Evolutionary conservation across 805 yeast genomes (phyloP), one percentile per base, ranked within the genome.

Genomic region (Candida broadrunensis): DNA sequence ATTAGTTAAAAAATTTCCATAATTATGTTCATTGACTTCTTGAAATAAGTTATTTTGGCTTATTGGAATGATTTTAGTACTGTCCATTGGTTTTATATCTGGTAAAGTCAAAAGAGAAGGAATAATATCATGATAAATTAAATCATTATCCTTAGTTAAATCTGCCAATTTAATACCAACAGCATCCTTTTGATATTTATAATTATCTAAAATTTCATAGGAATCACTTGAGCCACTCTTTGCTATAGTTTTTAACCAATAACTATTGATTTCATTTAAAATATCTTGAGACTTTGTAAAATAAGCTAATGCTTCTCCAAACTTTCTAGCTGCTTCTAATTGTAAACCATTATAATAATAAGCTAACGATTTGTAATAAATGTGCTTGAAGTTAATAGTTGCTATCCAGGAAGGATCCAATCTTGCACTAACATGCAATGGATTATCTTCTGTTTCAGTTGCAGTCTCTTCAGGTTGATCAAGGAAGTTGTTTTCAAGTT

Each of bases 121-220:
- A 12, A 90, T 67, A 1, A 71, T 52, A 16, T 85, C 91, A 60
- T 93, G 96, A 56, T 87, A 91, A 27, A 91, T 87, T 51, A 80
- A 83, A 56, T 91, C 97, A 54, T 91, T 91, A 55, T 91, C 98
- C 49, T 85, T 88, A 19, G 75, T 80, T 50, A 87, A 48, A 20
- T 68, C 74, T 9, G 48, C 47, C 36, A 70, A 50, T 37, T 70
- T 70, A 37, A 70, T 70, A 1, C 38, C 46, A 38, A 63, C 52
- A 0, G 68, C 67, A 46, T 70, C 73, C 39, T 63, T 65, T 39
- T 70, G 75, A 40, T 55, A 67, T 45, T 70, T 69, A 49, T 53
- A 63, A 42, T 64, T 66, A 42, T 70, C 75, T 41, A 70, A 54
- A 33, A 69, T 43, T 25, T 65, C 73, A 47, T 64, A 68, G 1